These are phyloP conservation scores for Stereocaulon alpinum DNA, from an alignment of 495 filamentous ascomycete species.

Conservation along the genomic window DNA sequence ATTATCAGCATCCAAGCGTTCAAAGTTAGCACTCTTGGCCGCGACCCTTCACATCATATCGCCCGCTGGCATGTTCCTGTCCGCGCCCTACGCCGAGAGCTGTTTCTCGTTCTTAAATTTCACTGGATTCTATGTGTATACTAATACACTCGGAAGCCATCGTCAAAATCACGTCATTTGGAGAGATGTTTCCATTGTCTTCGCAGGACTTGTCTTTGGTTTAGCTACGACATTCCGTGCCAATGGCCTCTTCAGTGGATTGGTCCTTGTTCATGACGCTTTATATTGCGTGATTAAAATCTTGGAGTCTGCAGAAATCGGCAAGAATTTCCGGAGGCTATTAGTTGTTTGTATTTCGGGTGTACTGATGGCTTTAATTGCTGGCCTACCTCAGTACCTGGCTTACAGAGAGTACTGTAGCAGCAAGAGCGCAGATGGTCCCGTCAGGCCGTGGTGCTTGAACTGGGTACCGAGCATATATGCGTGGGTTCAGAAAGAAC, in stretches of 20 bases:
- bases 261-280: constrained; percentile 55
- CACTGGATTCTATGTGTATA: constrained; percentile 58
- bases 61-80: constrained; percentile 83
- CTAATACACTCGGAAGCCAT: constrained; percentile 39
- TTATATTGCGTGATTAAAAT: constrained; percentile 27
- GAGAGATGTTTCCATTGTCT: constrained; percentile 42
- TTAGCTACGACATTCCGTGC: constrained; percentile 66
- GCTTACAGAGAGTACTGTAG: constrained; percentile 68
- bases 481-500: constrained; percentile 73
- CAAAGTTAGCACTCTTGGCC: constrained; percentile 49
- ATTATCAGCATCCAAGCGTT: constrained; percentile 26
- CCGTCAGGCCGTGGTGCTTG: constrained; percentile 62
- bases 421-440: constrained; percentile 19
- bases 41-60: constrained; percentile 69
- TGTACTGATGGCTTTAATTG: constrained; percentile 51
- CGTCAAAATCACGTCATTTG: constrained; percentile 16
- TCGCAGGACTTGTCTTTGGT: constrained; percentile 59
- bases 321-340: neutral
- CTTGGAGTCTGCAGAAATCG: constrained; percentile 15
- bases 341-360: constrained; percentile 51
- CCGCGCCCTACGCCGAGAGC: constrained; percentile 76
- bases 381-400: constrained; percentile 58
- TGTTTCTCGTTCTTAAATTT: constrained; percentile 72
- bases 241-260: constrained; percentile 79
- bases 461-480: constrained; percentile 72